A percentile compares a stretch with the other conserved stretches of the same genome.
Conservation (phyloP, 192 early-diverging fungal genomes). For the Coemansia sp. region DNA sequence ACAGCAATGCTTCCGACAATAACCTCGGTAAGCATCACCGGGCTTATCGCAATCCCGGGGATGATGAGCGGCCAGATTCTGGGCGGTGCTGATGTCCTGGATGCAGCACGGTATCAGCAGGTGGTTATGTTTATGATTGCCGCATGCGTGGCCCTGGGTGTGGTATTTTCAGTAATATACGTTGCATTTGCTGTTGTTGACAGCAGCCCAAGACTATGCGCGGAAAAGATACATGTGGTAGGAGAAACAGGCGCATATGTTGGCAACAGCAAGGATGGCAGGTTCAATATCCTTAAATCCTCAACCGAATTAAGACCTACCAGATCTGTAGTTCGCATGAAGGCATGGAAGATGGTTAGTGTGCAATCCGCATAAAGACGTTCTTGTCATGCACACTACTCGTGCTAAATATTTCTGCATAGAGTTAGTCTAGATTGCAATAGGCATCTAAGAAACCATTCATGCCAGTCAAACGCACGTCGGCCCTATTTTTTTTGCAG, state of each 20-base stretch:
- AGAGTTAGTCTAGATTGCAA: background rate
- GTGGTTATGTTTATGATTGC: slow-evolving; percentile 88
- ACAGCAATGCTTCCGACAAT: slow-evolving; percentile 79
- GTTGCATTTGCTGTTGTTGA: slow-evolving; percentile 42
- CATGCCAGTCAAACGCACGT: too few species aligned
- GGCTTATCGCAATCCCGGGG: slow-evolving; percentile 84
- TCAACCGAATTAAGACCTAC: slow-evolving; percentile 11
- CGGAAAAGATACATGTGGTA: slow-evolving; percentile 28
- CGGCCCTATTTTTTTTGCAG: too few species aligned
- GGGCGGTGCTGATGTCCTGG: slow-evolving; percentile 74
- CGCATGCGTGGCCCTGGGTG: slow-evolving; percentile 66
- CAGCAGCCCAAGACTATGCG: slow-evolving; percentile 24
- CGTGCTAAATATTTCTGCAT: background rate
- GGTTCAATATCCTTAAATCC: slow-evolving; percentile 3
- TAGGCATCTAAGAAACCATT: too few species aligned
- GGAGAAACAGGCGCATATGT: background rate
- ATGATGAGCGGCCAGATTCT: slow-evolving; percentile 91
- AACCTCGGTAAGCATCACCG: slow-evolving; percentile 76
- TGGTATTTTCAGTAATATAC: slow-evolving; percentile 39
- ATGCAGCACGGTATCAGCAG: slow-evolving; percentile 80
- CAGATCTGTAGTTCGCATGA: slow-evolving; percentile 29
- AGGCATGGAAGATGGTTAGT: slow-evolving; percentile 20
- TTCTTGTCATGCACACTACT: background rate
- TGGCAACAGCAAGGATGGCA: slow-evolving; percentile 5
- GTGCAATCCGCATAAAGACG: background rate